Base-by-base conservation (phyloP, 495 filamentous ascomycete genomes). In the Staphylotrichum longicolle region DNA sequence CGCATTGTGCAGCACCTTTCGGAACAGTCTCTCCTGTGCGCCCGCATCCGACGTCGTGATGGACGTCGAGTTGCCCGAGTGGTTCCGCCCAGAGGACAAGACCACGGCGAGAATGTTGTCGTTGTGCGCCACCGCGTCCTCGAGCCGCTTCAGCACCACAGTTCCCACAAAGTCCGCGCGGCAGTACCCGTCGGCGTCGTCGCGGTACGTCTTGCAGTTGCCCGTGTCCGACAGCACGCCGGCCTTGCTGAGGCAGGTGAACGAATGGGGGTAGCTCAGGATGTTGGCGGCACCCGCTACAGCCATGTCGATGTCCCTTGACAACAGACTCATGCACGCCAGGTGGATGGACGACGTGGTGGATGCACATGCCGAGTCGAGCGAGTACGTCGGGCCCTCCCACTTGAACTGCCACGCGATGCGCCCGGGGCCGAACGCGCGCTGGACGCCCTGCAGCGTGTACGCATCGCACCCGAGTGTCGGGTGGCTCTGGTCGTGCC, bases 111-210 rank as follows among this genome's bases (percentile, higher is more conserved):
- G 14, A 12, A 52, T 32, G 32, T 12, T 12, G 33, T 52, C 49
- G 15, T 52, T 52, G 8, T 11, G 32, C 7, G 1, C 33, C 11
- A 52, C 3, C 32, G 49, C 49, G 15, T 52, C 49, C 49, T 52
- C 49, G 30, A 52, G 14, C 49, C 49, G 11, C 33, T 52, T 52
- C 32, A 52, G 2, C 11, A 52, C 49, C 49, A 52, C 49, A 6
- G 33, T 12, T 12, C 49, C 49, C 9, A 32, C 49, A 12, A 2
- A 30, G 12, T 52, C 49, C 3, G 32, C 49, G 3, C 49, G 3
- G 10, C 3, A 32, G 15, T 52, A 52, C 11, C 49, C 49, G 15
- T 52, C 49, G 6, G 49, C 49, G 9, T 37, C 49, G 11, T 35
- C 49, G 14, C 15, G 12, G 9, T 15, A 52, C 32, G 33, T 14